Base-by-base conservation (phyloP, 2,329 filamentous ascomycete genomes). In the Emericellopsis atlantica region DNA sequence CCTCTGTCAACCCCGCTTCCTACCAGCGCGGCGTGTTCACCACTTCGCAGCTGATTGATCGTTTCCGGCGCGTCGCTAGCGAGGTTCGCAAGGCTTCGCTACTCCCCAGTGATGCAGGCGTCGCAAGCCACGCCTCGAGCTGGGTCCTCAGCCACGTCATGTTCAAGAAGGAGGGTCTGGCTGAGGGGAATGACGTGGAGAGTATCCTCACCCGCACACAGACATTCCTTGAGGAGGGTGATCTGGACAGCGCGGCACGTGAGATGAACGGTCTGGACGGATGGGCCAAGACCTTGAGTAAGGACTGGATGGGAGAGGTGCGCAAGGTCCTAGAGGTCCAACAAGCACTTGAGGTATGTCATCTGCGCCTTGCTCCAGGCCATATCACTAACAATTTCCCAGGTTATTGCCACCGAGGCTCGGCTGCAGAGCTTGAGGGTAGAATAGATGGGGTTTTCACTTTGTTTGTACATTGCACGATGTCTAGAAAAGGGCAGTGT, bases 61-160 rank as follows among this genome's bases (percentile, higher is more conserved):
- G 92, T 47, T 98, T 98, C 81, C 81, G 92, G 35, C 84, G 88
- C 39, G 92, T 98, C 14, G 86, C 92, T 2, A 68, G 70, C 43
- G 92, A 98, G 66, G 92, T 98, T 33, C 79, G 92, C 59, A 98
- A 98, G 70, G 92, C 92, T 16, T 83, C 84, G 36, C 74, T 98
- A 39, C 72, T 98, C 14, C 92, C 92, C 12, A 89, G 94, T 48
- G 84, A 95, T 54, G 92, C 92, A 0, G 92, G 92, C 50, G 84
- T 98, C 22, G 90, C 92, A 16, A 92, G 84, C 54, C 92, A 98
- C 60, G 88, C 90, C 4, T 90, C 88, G 35, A 92, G 84, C 59
- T 82, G 86, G 60, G 72, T 93, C 37, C 70, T 98, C 52, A 94
- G 86, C 70, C 93, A 95, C 66, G 73, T 96, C 40, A 79, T 96